Base-by-base conservation (phyloP, 768 basidiomycete species). In the Leccinum olivaceopallidum region DNA sequence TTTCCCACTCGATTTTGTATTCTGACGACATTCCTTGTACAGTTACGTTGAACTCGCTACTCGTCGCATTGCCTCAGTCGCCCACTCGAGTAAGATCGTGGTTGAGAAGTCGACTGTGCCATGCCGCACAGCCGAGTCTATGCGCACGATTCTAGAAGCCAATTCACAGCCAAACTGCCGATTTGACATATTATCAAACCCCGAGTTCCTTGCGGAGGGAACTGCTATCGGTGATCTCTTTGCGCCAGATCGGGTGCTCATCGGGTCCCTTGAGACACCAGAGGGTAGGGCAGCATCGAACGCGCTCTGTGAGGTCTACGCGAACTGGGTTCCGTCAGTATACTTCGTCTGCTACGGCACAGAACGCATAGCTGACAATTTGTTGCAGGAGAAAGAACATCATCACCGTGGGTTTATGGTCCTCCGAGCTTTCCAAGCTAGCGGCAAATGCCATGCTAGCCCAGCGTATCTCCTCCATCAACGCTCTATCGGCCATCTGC, bases 391-490 rank as follows among this genome's bases (percentile, higher is more conserved):
- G 75, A 61, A 85, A 94, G 4, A 83, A 84, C 52, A 92, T 98
- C 73, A 81, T 99, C 55, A 93, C 91, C 20, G 97, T 98, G 67
- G 96, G 97, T 65, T 83, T 99, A 30, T 99, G 97, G 97, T 95
- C 94, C 2, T 98, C 96, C 3, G 97, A 99, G 76, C 86, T 99
- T 28, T 92, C 95, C 64, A 99, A 99, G 81, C 87, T 99, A 63
- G 97, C 97, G 10, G 97, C 97, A 57, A 99, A 99, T 74, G 97
- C 97, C 60, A 95, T 99, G 94, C 89, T 99, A 61, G 97, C 97
- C 8, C 97, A 99, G 76, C 92, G 97, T 63, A 99, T 99, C 75
- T 98, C 96, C 9, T 97, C 95, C 59, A 82, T 98, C 81, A 99
- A 98, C 73, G 94, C 97, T 14, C 88, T 99, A 30, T 97, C 95